Conservation (phyloP, 495 filamentous ascomycete species). For the Aspergillus bertholletiae region DNA sequence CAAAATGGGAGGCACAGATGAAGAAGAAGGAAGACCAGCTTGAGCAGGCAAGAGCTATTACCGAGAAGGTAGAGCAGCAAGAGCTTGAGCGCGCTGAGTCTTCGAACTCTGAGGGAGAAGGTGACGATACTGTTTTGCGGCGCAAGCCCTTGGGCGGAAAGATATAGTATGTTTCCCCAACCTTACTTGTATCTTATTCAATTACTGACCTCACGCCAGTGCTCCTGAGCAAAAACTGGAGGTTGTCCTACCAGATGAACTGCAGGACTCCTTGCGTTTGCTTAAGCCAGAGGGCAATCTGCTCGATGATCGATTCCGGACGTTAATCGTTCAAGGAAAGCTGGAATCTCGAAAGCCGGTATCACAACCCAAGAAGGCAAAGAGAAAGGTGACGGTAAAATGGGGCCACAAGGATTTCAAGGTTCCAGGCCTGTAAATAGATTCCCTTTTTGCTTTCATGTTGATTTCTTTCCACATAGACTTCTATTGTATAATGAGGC, state of each 20-base stretch:
- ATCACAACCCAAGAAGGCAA: constrained; percentile 72
- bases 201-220: constrained; percentile 37
- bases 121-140: constrained; percentile 57
- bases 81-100: constrained; percentile 43
- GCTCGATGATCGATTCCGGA: constrained; percentile 87
- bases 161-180: constrained; percentile 38
- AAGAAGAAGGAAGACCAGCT: constrained; percentile 66
- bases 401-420: constrained; percentile 96
- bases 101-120: constrained; percentile 51
- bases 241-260: constrained; percentile 86
- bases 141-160: constrained; percentile 72
- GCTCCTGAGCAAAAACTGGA: constrained; percentile 79
- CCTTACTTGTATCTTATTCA: background rate
- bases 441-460: constrained; percentile 18
- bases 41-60: constrained; percentile 61
- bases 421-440: constrained; percentile 38
- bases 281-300: constrained; percentile 95
- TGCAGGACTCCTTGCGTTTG: constrained; percentile 82
- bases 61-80: constrained; percentile 56
- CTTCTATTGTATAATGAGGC: constrained; percentile 1
- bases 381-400: constrained; percentile 81
- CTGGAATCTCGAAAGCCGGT: constrained; percentile 76
- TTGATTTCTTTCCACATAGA: constrained; percentile 9
- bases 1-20: constrained; percentile 65
- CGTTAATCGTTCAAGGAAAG: constrained; percentile 81